Evolutionary conservation across 257 asterid species (phyloP).

Genomic region (Haberlea rhodopensis): DNA sequence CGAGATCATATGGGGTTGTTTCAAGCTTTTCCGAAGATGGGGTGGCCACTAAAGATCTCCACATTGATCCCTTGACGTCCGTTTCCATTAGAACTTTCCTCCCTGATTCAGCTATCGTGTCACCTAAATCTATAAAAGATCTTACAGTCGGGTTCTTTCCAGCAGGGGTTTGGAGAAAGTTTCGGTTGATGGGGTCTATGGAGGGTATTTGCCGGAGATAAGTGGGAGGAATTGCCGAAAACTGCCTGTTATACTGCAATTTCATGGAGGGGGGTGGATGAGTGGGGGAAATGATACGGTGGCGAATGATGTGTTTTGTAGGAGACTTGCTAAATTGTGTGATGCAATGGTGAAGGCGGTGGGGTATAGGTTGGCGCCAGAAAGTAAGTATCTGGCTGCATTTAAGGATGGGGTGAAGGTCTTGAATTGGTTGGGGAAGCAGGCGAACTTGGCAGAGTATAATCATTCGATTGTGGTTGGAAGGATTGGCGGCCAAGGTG

Average conservation of each 20-base stretch:
- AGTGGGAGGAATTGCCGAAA: conserved; percentile 50
- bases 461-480: conserved; percentile 39
- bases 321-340: conserved; percentile 68
- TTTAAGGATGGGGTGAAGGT: conserved; percentile 80
- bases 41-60: conserved; percentile 83
- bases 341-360: conserved; percentile 83
- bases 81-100: conserved; percentile 71
- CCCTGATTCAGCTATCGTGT: conserved; percentile 53
- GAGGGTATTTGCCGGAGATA: conserved; percentile 66
- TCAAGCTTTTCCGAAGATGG: conserved; percentile 61
- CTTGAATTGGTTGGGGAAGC: conserved; percentile 75
- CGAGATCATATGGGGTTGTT: conserved; percentile 44
- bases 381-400: conserved; percentile 78
- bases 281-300: conserved; percentile 66
- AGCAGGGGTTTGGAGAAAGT: conserved; percentile 17
- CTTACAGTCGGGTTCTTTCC: conserved; percentile 34
- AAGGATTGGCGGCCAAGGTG: conserved; percentile 29
- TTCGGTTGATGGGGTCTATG: conserved; percentile 39
- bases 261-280: conserved; percentile 90
- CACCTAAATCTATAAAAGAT: conserved; percentile 39
- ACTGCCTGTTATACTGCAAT: conserved; percentile 76
- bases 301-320: conserved; percentile 66
- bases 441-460: conserved; percentile 73
- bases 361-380: conserved; percentile 89
- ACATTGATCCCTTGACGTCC: conserved; percentile 60